A percentile compares a stretch with the other conserved stretches of the same genome.
phyloP scores from a whole-genome alignment of 768 basidiomycete species.

The Boletus patriciae region DNA sequence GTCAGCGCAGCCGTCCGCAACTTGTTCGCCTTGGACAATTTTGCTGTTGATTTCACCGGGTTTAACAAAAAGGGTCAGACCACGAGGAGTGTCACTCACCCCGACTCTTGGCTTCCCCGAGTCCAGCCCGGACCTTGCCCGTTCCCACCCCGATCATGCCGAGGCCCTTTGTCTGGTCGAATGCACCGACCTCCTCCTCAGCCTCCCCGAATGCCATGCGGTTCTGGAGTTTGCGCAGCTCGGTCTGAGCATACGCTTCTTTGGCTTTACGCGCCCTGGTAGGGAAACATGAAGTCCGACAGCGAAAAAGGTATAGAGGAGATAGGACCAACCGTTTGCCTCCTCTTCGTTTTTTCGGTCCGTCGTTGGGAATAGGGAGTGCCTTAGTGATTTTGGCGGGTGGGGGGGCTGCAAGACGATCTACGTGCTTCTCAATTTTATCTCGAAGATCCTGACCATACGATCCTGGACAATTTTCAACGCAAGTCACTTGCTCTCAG shows the following conservation, averaged over 20 bases:
- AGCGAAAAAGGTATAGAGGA: neutral
- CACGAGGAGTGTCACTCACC: slow-evolving; percentile 50
- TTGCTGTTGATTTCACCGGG: slow-evolving; percentile 54
- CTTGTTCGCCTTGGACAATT: slow-evolving; percentile 93
- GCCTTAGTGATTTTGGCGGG: slow-evolving; percentile 93
- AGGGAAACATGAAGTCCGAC: neutral
- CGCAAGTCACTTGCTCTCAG: neutral
- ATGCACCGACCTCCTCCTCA: slow-evolving; percentile 94
- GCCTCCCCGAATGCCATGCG: slow-evolving; percentile 94
- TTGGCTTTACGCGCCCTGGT: slow-evolving; percentile 94
- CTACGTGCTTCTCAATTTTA: slow-evolving; percentile 91
- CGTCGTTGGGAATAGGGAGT: slow-evolving; percentile 91
- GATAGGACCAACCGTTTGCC: slow-evolving; percentile 73
- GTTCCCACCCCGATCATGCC: slow-evolving; percentile 92
- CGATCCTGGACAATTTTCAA: slow-evolving; percentile 44
- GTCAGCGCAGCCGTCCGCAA: slow-evolving; percentile 83
- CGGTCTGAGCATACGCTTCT: slow-evolving; percentile 96
- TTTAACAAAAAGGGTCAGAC: neutral
- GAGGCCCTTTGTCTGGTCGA: slow-evolving; percentile 95
- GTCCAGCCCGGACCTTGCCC: slow-evolving; percentile 86
- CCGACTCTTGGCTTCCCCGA: slow-evolving; percentile 87
- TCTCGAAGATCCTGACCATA: slow-evolving; percentile 80
- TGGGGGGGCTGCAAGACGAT: slow-evolving; percentile 89
- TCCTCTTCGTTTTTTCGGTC: slow-evolving; percentile 92
- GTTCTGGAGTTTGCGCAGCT: slow-evolving; percentile 95